phyloP scores from a whole-genome alignment of 805 yeast genomes.

The Middelhovenomyces tepae region DNA sequence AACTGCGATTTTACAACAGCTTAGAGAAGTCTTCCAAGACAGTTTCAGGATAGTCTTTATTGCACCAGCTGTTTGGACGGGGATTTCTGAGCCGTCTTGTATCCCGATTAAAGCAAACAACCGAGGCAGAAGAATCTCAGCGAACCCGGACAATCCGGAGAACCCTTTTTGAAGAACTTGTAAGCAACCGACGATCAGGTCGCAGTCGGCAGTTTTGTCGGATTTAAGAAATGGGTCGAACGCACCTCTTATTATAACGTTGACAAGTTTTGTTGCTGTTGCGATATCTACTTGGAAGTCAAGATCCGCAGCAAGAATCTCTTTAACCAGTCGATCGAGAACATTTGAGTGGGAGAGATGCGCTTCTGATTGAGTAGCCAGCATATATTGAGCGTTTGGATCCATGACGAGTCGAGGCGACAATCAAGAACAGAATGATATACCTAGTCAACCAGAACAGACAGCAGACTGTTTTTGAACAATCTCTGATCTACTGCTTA shows the following conservation, averaged over 20 bases:
- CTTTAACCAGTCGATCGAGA: conserved; percentile 4
- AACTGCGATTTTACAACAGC: too few species aligned
- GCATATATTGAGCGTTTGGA: conserved; percentile 1
- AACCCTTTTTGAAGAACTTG: too few species aligned
- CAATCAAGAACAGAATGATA: conserved; percentile 1
- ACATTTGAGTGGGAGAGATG: conserved; percentile 5
- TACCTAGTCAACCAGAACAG: background rate
- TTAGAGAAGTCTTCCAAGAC: too few species aligned
- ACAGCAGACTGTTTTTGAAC: background rate
- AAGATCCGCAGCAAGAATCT: conserved; percentile 1
- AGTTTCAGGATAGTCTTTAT: too few species aligned
- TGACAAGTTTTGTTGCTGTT: conserved; percentile 5
- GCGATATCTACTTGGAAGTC: conserved; percentile 2
- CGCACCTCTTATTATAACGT: conserved; percentile 5
- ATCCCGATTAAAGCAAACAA: too few species aligned
- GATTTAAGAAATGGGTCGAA: too few species aligned
- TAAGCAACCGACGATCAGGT: too few species aligned
- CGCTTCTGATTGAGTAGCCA: conserved; percentile 7
- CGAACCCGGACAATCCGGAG: too few species aligned
- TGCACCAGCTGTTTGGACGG: too few species aligned
- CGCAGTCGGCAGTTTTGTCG: too few species aligned
- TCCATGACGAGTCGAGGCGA: background rate
- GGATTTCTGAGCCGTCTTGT: too few species aligned
- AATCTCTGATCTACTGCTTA: background rate
- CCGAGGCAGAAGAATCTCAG: too few species aligned